These are phyloP conservation scores for Carex myosuroides DNA, from an alignment of 176 grass and related monocot genomes.

Conservation along the genomic window DNA sequence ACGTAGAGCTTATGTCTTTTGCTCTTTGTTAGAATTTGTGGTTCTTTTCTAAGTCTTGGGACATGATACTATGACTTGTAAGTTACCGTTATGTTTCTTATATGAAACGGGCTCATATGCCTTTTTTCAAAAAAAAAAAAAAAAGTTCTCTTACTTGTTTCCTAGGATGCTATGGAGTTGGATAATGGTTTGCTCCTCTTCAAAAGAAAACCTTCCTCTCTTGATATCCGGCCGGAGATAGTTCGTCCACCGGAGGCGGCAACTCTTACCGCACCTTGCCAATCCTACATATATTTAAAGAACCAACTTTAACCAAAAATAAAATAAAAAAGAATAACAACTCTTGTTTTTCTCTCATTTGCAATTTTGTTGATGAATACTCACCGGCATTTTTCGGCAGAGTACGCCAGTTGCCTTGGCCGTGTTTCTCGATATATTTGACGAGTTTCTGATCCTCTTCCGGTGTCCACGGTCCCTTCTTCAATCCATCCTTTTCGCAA, in stretches of 20 bases:
- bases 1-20: too few species aligned
- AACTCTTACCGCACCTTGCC: constrained; percentile 94
- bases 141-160: constrained; percentile 81
- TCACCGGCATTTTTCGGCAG: constrained; percentile 92
- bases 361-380: not conserved
- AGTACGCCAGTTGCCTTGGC: constrained; percentile 85
- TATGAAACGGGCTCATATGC: too few species aligned
- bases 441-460: constrained; percentile 98
- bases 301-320: not conserved
- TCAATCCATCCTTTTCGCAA: constrained; percentile 78
- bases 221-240: constrained; percentile 96
- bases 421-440: constrained; percentile 77
- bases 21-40: too few species aligned
- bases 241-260: constrained; percentile 93
- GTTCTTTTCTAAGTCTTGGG: too few species aligned
- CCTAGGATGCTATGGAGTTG: constrained; percentile 90
- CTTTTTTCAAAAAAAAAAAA: too few species aligned
- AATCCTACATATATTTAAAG: constrained; percentile 29
- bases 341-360: not conserved
- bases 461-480: constrained; percentile 85
- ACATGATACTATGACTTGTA: too few species aligned
- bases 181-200: constrained; percentile 96
- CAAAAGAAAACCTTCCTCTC: constrained; percentile 89
- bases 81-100: too few species aligned
- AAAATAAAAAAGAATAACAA: not conserved